Evolutionary conservation across 2,329 filamentous ascomycete species (phyloP).

Genomic region (Calonectria multiphialidica): DNA sequence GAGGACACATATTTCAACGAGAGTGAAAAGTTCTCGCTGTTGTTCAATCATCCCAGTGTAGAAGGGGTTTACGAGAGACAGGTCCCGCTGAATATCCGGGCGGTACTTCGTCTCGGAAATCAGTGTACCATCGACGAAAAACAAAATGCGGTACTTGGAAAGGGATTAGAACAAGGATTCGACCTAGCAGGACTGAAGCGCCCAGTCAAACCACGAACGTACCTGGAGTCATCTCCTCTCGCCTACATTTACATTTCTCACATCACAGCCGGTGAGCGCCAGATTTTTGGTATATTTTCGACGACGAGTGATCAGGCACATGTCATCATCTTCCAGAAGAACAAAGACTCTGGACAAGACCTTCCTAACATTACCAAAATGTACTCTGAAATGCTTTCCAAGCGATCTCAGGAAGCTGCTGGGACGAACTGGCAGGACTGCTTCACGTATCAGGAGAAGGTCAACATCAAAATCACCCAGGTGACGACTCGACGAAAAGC

Average conservation of each 20-base stretch:
- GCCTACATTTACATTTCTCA: slow-evolving; percentile 95
- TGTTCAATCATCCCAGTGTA: slow-evolving; percentile 94
- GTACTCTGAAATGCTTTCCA: slow-evolving; percentile 81
- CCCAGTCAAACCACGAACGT: slow-evolving; percentile 73
- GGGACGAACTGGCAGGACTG: slow-evolving; percentile 82
- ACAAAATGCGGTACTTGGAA: slow-evolving; percentile 90
- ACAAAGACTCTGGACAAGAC: slow-evolving; percentile 81
- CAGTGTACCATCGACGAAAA: slow-evolving; percentile 93
- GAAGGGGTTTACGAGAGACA: slow-evolving; percentile 98
- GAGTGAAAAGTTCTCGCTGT: slow-evolving; percentile 81
- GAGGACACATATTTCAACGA: slow-evolving; percentile 91
- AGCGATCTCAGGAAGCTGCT: slow-evolving; percentile 73
- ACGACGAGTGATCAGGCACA: slow-evolving; percentile 84
- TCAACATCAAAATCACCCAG: slow-evolving; percentile 88
- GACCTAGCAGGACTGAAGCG: slow-evolving; percentile 83
- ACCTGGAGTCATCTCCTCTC: slow-evolving; percentile 80
- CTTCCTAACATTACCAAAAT: slow-evolving; percentile 92
- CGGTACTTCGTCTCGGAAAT: slow-evolving; percentile 90
- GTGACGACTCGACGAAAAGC: slow-evolving; percentile 92
- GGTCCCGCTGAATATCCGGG: slow-evolving; percentile 86
- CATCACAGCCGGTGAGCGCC: slow-evolving; percentile 88
- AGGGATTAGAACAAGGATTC: slow-evolving; percentile 93
- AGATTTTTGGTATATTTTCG: slow-evolving; percentile 95
- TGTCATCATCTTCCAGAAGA: slow-evolving; percentile 88
- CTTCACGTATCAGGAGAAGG: slow-evolving; percentile 87